These are phyloP conservation scores for Coniosporium uncinatum DNA, from an alignment of 2,329 filamentous ascomycete species.

Conservation along the genomic window DNA sequence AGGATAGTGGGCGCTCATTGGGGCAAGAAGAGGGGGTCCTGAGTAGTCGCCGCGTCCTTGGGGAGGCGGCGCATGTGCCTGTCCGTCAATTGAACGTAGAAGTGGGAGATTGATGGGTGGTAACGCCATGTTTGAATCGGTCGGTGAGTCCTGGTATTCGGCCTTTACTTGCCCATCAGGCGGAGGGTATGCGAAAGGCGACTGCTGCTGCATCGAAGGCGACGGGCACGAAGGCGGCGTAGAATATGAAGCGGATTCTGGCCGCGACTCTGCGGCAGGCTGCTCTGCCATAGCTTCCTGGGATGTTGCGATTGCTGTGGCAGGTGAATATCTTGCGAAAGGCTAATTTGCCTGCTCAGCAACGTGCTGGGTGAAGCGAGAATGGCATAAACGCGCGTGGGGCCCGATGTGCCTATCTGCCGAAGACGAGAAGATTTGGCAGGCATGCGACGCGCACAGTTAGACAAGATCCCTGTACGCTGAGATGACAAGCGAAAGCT, in stretches of 20 bases:
- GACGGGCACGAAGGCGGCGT: constrained; percentile 44
- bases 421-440: too few species aligned
- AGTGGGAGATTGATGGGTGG: constrained; percentile 42
- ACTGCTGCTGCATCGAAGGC: constrained; percentile 26
- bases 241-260: constrained; percentile 29
- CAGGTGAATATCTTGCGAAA: background rate
- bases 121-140: constrained; percentile 34
- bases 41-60: constrained; percentile 42
- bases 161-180: constrained; percentile 20
- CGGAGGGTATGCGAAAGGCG: background rate
- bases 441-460: too few species aligned
- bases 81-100: constrained; percentile 41
- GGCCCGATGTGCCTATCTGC: too few species aligned
- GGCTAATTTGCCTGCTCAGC: background rate
- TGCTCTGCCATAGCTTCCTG: constrained; percentile 21
- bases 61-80: constrained; percentile 22
- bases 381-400: too few species aligned
- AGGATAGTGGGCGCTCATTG: constrained; percentile 48
- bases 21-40: constrained; percentile 45
- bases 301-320: constrained; percentile 9
- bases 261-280: constrained; percentile 17
- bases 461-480: too few species aligned
- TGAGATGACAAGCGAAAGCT: too few species aligned
- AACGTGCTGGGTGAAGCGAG: too few species aligned
- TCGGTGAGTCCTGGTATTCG: constrained; percentile 38